A percentile compares a stretch with the other conserved stretches of the same genome.
Evolutionary conservation across 345 rosid genomes (phyloP).

Genomic region (Crucihimalaya himalaica): DNA sequence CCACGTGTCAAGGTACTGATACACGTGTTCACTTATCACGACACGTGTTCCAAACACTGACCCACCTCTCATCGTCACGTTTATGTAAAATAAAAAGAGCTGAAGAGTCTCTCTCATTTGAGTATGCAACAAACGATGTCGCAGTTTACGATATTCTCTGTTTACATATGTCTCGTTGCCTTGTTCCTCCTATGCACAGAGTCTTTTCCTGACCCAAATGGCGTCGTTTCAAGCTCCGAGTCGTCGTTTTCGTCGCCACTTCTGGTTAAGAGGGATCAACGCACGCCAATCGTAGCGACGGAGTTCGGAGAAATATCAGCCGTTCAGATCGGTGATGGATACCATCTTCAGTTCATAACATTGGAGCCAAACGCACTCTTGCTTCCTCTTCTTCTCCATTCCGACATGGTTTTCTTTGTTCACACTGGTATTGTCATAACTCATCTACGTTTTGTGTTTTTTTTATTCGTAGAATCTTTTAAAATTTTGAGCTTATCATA

Average conservation of each 20-base stretch:
- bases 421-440: constrained; percentile 51
- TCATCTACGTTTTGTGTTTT: not conserved
- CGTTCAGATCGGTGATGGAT: constrained; percentile 43
- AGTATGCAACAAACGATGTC: constrained; percentile 18
- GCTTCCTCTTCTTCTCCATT: constrained; percentile 80
- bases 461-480: no score
- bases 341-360: constrained; percentile 70
- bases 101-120: not conserved
- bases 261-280: constrained; percentile 54
- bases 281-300: constrained; percentile 48
- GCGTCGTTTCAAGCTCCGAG: not conserved
- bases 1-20: constrained; percentile 43
- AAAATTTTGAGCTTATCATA: no score
- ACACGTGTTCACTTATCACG: constrained; percentile 47
- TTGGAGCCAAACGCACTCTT: constrained; percentile 76
- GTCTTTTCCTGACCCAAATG: constrained; percentile 26
- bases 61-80: not conserved
- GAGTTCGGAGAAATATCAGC: constrained; percentile 70
- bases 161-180: not conserved
- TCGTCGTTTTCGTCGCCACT: constrained; percentile 16
- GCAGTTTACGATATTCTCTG: not conserved
- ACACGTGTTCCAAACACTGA: constrained; percentile 32
- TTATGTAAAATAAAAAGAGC: not conserved
- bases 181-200: not conserved
- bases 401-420: constrained; percentile 84